Base-by-base conservation (phyloP, 2,329 filamentous ascomycete genomes). In the Zarea fungicola region DNA sequence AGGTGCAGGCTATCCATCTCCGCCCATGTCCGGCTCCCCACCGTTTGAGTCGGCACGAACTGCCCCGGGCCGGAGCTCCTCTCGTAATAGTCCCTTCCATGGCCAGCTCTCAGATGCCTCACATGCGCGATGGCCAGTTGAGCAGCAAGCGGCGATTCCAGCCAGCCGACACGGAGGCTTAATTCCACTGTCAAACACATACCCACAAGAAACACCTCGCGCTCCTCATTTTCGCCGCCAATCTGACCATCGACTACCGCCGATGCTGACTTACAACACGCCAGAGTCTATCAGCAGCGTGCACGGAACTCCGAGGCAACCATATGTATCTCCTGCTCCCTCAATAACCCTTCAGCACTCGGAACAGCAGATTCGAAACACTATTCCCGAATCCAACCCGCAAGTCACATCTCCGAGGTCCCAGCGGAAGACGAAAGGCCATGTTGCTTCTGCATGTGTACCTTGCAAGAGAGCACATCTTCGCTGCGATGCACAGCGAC, bases 401-500 rank as follows among this genome's bases (percentile, higher is more conserved):
- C 19, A 42, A 10, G 28, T 74, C 54, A 67, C 71, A 10, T 81
- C 80, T 32, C 77, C 80, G 2, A 84, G 81, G 57, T 72, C 78
- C 6, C 80, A 83, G 54, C 74, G 82, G 56, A 85, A 85, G 64
- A 83, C 84, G 6, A 89, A 89, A 62, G 85, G 86, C 13, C 88
- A 93, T 70, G 88, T 92, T 46, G 86, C 87, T 43, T 91, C 87
- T 29, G 88, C 88, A 22, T 93, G 88, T 63, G 84, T 92, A 56
- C 89, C 89, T 52, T 93, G 88, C 71, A 92, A 92, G 64, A 83
- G 82, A 65, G 88, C 88, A 31, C 88, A 93, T 77, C 76, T 93
- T 55, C 75, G 81, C 80, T 83, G 68, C 62, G 72, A 40, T 85
- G 83, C 86, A 43, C 84, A 89, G 65, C 77, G 88, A 49, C 88